Evolutionary conservation across 768 basidiomycete genomes (phyloP), one percentile per base, ranked within the genome.

Genomic region (Pleurotus salmoneostramineus): DNA sequence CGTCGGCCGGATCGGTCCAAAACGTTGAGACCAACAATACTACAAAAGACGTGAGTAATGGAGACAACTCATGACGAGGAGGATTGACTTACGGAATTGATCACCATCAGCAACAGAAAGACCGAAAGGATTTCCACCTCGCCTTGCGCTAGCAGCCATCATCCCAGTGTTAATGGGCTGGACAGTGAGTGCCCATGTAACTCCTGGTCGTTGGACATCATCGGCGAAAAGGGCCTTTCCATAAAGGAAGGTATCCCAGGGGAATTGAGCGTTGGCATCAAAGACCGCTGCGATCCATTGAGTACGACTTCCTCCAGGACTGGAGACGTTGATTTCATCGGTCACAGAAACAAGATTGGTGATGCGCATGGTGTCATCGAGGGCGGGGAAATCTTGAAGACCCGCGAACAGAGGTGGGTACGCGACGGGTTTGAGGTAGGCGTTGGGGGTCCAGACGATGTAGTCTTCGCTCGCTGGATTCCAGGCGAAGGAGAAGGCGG

Each of bases 401-500:
- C 46, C 58, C 34, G 54, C 56, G 44, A 56, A 59, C 7, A 62
- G 43, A 1, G 58, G 56, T 27, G 50, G 56, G 6, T 7, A 56
- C 3, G 46, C 43, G 15, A 4, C 34, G 0, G 58, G 58, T 32
- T 50, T 4, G 10, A 58, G 52, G 46, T 59, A 59, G n/a, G 55
- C 58, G 17, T 52, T 49, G 2, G 48, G 58, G 4, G 17, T 40
- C 49, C 61, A 61, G 54, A 59, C 33, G 31, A 49, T 27, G 52
- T 62, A 59, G 21, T 59, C 61, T 4, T 51, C 37, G 1, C 14
- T 31, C 6, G 17, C 58, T 5, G 52, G n/a, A 21, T 48, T 59
- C 57, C 58, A 62, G 14, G 56, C 31, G 14, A 59, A 31, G 3
- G 58, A 49, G 34, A 62, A 44, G 12, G 59, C 52, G 4, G 46